Evolutionary conservation across 305 asterid species (phyloP), one percentile per base, ranked within the genome.

Genomic region (Salvia sclarea): DNA sequence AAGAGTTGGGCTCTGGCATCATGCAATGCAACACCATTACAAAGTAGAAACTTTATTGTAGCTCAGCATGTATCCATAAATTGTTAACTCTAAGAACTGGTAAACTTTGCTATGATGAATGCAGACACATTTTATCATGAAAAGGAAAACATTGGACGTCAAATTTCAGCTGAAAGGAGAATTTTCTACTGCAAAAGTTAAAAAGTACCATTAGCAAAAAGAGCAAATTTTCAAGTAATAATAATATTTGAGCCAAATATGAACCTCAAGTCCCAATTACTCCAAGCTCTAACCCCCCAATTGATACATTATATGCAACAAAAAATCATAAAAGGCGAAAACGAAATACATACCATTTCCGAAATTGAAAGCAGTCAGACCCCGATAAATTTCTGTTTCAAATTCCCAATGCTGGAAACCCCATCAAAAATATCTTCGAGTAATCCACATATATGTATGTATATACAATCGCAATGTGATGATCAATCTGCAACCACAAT

Each of bases 301-400:
- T 38, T 2, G 30, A 61, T 3, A 13, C 53, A 35, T 18, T 8
- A 31, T 25, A 48, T 0, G 14, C 68, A 48, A 67, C 70, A 30
- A 14, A 43, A 24, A 22, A 35, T 8, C 20, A 62, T 24, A 56
- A 38, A 16, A 28, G 18, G 14, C 30, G 11, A 71, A 45, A 37
- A 24, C 47, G 57, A 44, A 54, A 40, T 41, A 61, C 75, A 35
- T 75, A 78, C 85, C 85, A 81, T 81, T 78, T 78, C 55, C 66
- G 40, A 66, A 28, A 53, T 41, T 16, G 70, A 60, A 65, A 66
- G 80, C 80, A 71, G 80, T 76, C 70, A 75, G 76, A 72, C 72
- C 79, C 71, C 77, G 45, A 66, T 8, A 73, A 28, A 52, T 25
- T 4, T 13, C 48, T 55, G 64, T 69, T 69, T 78, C 79, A 78